Percentiles rank a stretch among this genome's conserved stretches.
These are phyloP conservation scores for Blastocystis sp. DNA, from an alignment of 352 stramenopile species.

Conservation along the genomic window DNA sequence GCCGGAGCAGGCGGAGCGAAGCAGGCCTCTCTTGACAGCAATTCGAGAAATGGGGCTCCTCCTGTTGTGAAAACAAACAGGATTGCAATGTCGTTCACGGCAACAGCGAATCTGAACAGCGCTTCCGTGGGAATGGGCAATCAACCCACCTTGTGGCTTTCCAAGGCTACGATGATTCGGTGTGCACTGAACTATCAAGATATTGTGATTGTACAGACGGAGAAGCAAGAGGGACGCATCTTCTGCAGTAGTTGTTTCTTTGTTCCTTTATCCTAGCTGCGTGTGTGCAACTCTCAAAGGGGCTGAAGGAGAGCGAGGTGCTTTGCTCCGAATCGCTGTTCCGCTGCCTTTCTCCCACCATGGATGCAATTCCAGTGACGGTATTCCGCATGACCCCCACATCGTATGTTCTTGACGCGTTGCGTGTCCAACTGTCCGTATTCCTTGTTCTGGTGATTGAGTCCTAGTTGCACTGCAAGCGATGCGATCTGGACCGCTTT, in stretches of 20 bases:
- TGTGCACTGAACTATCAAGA: conserved; percentile 53
- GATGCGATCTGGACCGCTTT: conserved; percentile 51
- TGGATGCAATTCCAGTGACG: conserved; percentile 45
- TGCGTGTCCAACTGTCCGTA: conserved; percentile 17
- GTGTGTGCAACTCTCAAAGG: conserved; percentile 8
- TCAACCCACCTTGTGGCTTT: conserved; percentile 35
- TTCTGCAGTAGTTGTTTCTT: conserved; percentile 3
- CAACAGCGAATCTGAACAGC: conserved; percentile 57
- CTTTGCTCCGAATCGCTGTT: conserved; percentile 56
- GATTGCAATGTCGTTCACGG: conserved; percentile 63
- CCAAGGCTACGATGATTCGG: conserved; percentile 51
- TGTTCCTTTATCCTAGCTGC: conserved; percentile 1
- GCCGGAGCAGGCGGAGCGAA: not conserved
- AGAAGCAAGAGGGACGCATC: not conserved
- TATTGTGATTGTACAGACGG: conserved; percentile 63
- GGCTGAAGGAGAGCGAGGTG: conserved; percentile 50
- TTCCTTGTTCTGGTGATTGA: not conserved
- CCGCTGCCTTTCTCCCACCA: conserved; percentile 21
- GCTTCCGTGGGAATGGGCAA: not conserved
- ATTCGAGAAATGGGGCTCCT: not conserved
- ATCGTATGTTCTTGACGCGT: not conserved
- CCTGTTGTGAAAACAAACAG: conserved; percentile 27
- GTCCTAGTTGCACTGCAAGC: conserved; percentile 44
- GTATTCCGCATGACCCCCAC: conserved; percentile 44
- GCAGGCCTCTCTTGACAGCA: not conserved